A percentile compares a stretch with the other conserved stretches of the same genome.
Conservation (phyloP, 108 stramenopile genomes). For the Cylindrotheca closterium region DNA sequence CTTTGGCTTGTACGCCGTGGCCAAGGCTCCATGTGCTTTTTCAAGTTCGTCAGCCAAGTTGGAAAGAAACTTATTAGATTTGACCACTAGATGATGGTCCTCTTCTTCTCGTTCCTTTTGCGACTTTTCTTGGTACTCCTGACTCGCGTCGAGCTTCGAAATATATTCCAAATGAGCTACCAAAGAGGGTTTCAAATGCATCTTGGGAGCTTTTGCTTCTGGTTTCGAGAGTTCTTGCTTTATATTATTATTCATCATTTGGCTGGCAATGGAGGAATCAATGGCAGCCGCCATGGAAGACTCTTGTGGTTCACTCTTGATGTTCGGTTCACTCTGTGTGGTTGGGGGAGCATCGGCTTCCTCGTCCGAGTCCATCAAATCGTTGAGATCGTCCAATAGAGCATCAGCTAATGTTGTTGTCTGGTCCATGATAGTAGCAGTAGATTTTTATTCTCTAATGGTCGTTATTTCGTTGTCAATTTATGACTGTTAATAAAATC, state of each 20-base stretch:
- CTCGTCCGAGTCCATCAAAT: conserved; percentile 73
- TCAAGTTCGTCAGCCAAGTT: conserved; percentile 57
- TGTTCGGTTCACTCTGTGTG: too few relatives aligned
- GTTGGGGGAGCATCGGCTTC: too few relatives aligned
- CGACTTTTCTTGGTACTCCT: neutral
- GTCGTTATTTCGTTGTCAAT: too few relatives aligned
- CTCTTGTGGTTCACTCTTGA: too few relatives aligned
- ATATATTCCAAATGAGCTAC: neutral
- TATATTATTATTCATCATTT: too few relatives aligned
- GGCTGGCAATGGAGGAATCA: too few relatives aligned
- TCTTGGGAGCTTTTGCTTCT: too few relatives aligned
- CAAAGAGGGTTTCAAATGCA: too few relatives aligned
- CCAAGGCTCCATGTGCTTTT: conserved; percentile 51
- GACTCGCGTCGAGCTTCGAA: neutral
- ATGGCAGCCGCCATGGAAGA: too few relatives aligned
- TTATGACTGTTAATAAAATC: too few relatives aligned
- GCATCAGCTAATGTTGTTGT: conserved; percentile 64
- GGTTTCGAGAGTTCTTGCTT: too few relatives aligned
- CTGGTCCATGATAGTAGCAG: conserved; percentile 47
- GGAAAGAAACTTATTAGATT: conserved; percentile 63
- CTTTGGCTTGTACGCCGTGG: conserved; percentile 61
- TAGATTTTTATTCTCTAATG: too few relatives aligned
- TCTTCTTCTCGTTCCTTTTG: conserved; percentile 52
- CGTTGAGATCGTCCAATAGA: conserved; percentile 81
- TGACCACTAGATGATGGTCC: conserved; percentile 65